phyloP scores from a whole-genome alignment of 768 basidiomycete species.

The Imleria badia region DNA sequence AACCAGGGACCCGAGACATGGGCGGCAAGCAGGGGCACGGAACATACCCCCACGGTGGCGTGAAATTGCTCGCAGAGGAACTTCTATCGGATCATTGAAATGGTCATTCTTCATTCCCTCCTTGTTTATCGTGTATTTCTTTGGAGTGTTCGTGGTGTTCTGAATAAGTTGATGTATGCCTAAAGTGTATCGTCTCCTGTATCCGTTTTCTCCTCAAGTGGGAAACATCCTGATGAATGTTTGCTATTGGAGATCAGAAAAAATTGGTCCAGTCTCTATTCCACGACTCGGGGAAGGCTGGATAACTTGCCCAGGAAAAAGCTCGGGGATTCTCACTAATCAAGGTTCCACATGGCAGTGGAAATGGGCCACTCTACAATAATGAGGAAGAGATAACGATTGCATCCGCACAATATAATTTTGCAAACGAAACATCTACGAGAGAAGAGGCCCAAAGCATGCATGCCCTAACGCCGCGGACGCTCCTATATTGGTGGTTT shows the following conservation, averaged over 20 bases:
- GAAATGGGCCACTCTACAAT: neutral
- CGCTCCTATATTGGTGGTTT: constrained; percentile 29
- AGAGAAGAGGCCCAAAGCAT: neutral
- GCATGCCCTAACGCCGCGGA: neutral
- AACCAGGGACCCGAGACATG: constrained; percentile 32
- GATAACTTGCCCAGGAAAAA: neutral
- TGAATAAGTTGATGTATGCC: neutral
- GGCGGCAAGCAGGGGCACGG: constrained; percentile 31
- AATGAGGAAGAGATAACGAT: neutral
- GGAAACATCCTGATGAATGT: no score
- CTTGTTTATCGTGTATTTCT: neutral
- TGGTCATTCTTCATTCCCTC: neutral
- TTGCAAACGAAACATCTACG: neutral
- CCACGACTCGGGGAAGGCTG: neutral
- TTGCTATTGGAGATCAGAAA: neutral
- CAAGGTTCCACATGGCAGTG: no score
- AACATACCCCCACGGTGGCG: constrained; percentile 25
- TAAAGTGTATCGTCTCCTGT: neutral
- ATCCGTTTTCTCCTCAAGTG: neutral
- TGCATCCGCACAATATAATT: neutral
- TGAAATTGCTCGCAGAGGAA: neutral
- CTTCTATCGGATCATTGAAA: neutral
- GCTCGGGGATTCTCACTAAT: neutral
- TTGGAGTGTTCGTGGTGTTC: neutral
- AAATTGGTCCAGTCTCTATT: neutral